Evolutionary conservation across 169 alveolate species (phyloP).

Genomic region (Plasmodium gonderi): DNA sequence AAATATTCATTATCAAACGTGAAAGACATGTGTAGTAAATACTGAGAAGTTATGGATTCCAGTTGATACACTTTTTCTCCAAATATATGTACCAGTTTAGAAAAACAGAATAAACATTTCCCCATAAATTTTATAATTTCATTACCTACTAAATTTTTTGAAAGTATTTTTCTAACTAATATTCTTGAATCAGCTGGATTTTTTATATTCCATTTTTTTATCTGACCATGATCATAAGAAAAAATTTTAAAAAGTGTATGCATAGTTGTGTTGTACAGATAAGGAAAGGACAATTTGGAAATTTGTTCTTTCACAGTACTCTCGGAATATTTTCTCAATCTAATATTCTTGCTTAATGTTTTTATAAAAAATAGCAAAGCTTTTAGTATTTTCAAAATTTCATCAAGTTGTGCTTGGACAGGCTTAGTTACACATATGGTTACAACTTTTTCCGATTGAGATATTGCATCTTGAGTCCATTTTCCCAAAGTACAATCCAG

Average conservation of each 20-base stretch:
- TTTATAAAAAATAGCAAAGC: slow-evolving; percentile 53
- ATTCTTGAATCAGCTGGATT: slow-evolving; percentile 72
- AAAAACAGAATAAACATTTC: slow-evolving; percentile 32
- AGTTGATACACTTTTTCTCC: slow-evolving; percentile 10
- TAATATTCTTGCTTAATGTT: slow-evolving; percentile 14
- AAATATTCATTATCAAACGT: slow-evolving; percentile 50
- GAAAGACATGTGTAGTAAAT: slow-evolving; percentile 56
- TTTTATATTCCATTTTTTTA: slow-evolving; percentile 63
- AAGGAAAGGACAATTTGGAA: slow-evolving; percentile 45
- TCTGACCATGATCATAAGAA: slow-evolving; percentile 19
- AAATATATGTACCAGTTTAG: slow-evolving; percentile 17
- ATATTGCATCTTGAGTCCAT: neutral
- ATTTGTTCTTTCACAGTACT: slow-evolving; percentile 29
- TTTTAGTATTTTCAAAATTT: neutral
- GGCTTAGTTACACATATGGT: slow-evolving; percentile 1
- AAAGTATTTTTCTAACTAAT: slow-evolving; percentile 51
- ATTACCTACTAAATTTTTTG: slow-evolving; percentile 25
- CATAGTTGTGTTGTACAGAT: slow-evolving; percentile 40
- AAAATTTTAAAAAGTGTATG: slow-evolving; percentile 51
- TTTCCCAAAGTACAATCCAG: neutral
- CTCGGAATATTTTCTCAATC: slow-evolving; percentile 56
- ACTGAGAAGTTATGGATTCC: slow-evolving; percentile 20
- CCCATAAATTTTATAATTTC: slow-evolving; percentile 67
- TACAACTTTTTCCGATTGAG: neutral
- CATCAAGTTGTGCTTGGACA: slow-evolving; percentile 28